Percentiles rank a stretch among this genome's conserved stretches.
These are phyloP conservation scores for Mentha longifolia DNA, from an alignment of 257 asterid genomes.

Conservation along the genomic window DNA sequence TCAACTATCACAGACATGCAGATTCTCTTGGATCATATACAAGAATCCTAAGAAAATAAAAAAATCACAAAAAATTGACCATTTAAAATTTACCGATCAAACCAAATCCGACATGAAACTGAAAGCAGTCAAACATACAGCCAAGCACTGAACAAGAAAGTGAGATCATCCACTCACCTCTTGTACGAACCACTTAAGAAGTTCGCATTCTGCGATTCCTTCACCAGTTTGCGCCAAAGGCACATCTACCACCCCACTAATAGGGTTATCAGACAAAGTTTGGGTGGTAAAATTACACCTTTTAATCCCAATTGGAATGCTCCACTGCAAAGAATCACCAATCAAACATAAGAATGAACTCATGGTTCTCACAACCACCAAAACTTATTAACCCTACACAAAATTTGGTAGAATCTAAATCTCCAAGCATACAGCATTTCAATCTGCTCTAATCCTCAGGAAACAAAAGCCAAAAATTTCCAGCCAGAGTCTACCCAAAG, in stretches of 20 bases:
- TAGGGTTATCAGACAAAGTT: conserved; percentile 50
- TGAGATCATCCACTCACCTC: conserved; percentile 66
- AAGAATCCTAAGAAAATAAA: neutral
- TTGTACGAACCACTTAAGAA: conserved; percentile 87
- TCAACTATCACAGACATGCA: neutral
- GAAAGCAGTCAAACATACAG: neutral
- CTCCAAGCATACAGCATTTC: neutral
- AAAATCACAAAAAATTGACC: neutral
- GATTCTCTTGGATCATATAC: neutral
- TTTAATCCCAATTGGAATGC: conserved; percentile 46
- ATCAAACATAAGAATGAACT: conserved; percentile 6
- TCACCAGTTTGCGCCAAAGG: conserved; percentile 99
- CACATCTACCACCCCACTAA: conserved; percentile 65
- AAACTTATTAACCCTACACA: neutral
- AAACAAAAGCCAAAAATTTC: neutral
- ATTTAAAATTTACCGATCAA: neutral
- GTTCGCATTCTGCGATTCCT: conserved; percentile 99
- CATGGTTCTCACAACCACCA: neutral
- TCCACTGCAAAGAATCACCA: conserved; percentile 44
- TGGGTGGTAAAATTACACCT: conserved; percentile 57
- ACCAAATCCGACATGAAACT: neutral
- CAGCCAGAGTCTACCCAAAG: neutral
- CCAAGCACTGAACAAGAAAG: conserved; percentile 20
- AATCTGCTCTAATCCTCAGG: neutral
- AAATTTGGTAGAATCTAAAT: neutral